Percentiles rank a stretch among this genome's conserved stretches.
Conservation (phyloP, 202 grass and related monocot genomes). For the Setaria italica region DNA sequence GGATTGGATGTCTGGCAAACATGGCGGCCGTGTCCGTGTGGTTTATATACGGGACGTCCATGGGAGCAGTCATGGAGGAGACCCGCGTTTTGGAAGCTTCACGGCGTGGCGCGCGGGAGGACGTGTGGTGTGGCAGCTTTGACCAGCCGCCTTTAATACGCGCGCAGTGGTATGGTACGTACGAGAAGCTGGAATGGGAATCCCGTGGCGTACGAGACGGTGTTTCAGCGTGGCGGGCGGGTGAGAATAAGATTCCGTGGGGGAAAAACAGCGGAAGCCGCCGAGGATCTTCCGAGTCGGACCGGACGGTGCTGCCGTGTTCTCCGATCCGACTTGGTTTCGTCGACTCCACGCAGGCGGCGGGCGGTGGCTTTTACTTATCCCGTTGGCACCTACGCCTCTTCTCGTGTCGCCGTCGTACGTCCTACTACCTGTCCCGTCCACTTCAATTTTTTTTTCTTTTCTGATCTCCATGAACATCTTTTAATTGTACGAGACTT, state of each 20-base stretch:
- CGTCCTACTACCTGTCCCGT: too few species aligned
- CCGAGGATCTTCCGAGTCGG: not conserved
- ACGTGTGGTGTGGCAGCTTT: not conserved
- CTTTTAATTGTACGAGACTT: too few species aligned
- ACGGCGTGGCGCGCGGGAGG: constrained; percentile 10
- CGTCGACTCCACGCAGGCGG: too few species aligned
- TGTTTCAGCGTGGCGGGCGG: constrained; percentile 4
- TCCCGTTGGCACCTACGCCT: too few species aligned
- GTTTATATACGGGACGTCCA: not conserved
- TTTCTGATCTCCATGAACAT: too few species aligned
- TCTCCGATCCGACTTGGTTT: too few species aligned
- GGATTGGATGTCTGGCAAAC: not conserved
- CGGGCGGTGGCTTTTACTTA: too few species aligned
- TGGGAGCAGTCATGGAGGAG: not conserved
- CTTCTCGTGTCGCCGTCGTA: too few species aligned
- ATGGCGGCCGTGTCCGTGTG: not conserved
- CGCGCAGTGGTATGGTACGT: too few species aligned
- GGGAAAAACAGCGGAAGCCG: not conserved
- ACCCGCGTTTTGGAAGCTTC: constrained; percentile 49
- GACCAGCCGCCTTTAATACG: not conserved
- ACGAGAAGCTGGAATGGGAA: not conserved
- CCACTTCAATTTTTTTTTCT: too few species aligned
- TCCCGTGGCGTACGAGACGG: constrained; percentile 5
- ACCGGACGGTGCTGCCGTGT: too few species aligned
- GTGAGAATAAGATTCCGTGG: not conserved